Base-by-base conservation (phyloP, 495 filamentous ascomycete genomes). In the Xylaria acuta region DNA sequence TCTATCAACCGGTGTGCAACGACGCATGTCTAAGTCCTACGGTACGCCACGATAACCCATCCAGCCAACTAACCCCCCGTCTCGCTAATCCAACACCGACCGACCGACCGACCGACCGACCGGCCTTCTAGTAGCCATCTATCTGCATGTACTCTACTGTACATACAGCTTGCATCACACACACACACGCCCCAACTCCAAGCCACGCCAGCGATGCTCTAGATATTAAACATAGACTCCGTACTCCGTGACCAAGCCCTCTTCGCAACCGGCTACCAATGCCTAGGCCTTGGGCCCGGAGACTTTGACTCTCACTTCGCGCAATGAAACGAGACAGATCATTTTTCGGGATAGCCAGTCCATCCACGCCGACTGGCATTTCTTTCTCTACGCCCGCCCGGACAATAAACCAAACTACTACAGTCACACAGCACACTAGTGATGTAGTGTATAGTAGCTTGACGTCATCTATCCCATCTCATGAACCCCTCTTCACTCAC, bases 401-500 rank as follows among this genome's bases (percentile, higher is more conserved):
- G 11, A 59, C 14, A 34, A 36, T 9, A 20, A 18, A 36, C 30
- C 54, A 59, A 1, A 59, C 8, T 6, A n/a, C n/a, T n/a, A n/a
- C n/a, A n/a, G n/a, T n/a, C n/a, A 32, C 14, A 27, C 8, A 32
- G 16, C 34, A 20, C 45, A 38, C 27, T 45, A 22, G n/a, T n/a
- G 53, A 59, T 43, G 62, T 22, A 56, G 22, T 51, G 58, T 62
- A 49, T 16, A n/a, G 58, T 63, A 56, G 18, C 60, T 53, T 30
- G 47, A 64, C 49, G 69, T 38, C 45, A 69, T 53, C 41, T n/a
- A 27, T 64, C 22, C 11, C 34, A 58, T 65, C 11, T 38, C 59
- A 34, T 11, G 25, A 27, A 3, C 53, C 25, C 53, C 6, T 18
- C n/a, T 16, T 56, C 53, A 16, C 53, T 14, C 53, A 56, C 53